Base-by-base conservation (phyloP, 1,284 basidiomycete species). In the Austroboletus sp. region DNA sequence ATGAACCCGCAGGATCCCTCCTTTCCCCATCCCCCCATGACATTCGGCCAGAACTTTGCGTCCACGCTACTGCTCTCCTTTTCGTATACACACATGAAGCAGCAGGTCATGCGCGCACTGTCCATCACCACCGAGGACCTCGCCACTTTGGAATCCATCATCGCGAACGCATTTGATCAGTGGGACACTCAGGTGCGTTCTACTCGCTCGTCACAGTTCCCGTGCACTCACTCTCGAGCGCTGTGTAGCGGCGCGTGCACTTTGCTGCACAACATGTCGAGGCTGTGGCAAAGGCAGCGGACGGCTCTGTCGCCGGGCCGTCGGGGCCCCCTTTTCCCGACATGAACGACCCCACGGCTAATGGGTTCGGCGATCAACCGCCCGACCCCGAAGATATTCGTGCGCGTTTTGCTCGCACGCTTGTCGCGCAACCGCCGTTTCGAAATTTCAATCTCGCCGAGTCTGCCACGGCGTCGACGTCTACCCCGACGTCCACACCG, bases 141-240 rank as follows among this genome's bases (percentile, higher is more conserved):
- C n/a, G 77, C 79, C 4, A 78, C 80, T 8, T 66, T 89, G 40
- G 83, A 89, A 57, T 82, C 83, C 19, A 72, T 86, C 51, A 82
- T 89, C 47, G 85, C 85, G 3, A 80, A 82, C 42, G 85, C 85
- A 17, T 89, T 83, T 75, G 85, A 89, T 51, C 80, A 82, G 40
- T 89, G 85, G 85, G 81, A 88, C 58, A 76, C 79, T 51, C 79
- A 82, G 66, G 84, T 86, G 54, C 48, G 75, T 45, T 32, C 30
- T 25, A 13, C 13, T 30, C 48, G 4, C 12, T 5, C 5, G 13
- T 13, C 36, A n/a, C 8, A 29, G 2, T 17, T 40, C 13, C 25
- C 36, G 11, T 35, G 11, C n/a, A n/a, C 42, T 54, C 38, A 48
- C n/a, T 3, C 2, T 42, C 37, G 35, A 43, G 30, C 25, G 35